These are phyloP conservation scores for Elongisporangium prolatum DNA, from an alignment of 352 stramenopile genomes.

Conservation along the genomic window DNA sequence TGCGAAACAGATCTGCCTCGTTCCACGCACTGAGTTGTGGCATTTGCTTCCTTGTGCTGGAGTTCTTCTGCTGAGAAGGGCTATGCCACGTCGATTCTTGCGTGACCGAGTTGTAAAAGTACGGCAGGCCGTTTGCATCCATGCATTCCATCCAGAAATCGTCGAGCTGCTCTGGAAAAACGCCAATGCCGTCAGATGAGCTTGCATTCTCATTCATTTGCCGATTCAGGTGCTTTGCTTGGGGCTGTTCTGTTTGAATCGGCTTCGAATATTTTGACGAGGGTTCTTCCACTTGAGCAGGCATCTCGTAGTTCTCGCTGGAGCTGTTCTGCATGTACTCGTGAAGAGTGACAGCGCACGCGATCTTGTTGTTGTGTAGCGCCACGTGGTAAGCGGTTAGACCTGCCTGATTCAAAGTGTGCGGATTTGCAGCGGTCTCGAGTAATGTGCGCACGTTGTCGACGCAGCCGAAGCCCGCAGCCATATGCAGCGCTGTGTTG, in stretches of 20 bases:
- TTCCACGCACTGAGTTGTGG: slow-evolving; percentile 3
- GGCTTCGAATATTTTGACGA: not conserved
- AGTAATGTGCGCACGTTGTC: slow-evolving; percentile 48
- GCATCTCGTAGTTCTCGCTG: slow-evolving; percentile 13
- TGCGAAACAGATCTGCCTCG: not conserved
- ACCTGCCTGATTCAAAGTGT: slow-evolving; percentile 28
- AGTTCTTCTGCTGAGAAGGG: not conserved
- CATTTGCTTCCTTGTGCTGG: slow-evolving; percentile 4
- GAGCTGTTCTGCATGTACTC: slow-evolving; percentile 43
- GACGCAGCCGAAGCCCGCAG: slow-evolving; percentile 45
- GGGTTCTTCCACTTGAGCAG: not conserved
- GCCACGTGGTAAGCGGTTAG: slow-evolving; percentile 52
- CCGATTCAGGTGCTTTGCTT: not conserved
- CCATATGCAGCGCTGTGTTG: slow-evolving; percentile 63
- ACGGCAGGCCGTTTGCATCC: slow-evolving; percentile 52
- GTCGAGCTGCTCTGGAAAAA: not conserved
- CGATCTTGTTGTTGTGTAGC: slow-evolving; percentile 51
- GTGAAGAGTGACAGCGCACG: slow-evolving; percentile 45
- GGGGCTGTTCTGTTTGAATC: not conserved
- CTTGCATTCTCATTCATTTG: not conserved
- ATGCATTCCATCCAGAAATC: slow-evolving; percentile 36
- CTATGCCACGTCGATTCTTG: slow-evolving; percentile 58
- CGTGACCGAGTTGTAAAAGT: slow-evolving; percentile 60
- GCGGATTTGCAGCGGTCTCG: slow-evolving; percentile 49
- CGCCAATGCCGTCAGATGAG: not conserved